Percentiles rank a stretch among this genome's conserved stretches.
Conservation (phyloP, 2,329 filamentous ascomycete species). For the Sporothrix inflata region DNA sequence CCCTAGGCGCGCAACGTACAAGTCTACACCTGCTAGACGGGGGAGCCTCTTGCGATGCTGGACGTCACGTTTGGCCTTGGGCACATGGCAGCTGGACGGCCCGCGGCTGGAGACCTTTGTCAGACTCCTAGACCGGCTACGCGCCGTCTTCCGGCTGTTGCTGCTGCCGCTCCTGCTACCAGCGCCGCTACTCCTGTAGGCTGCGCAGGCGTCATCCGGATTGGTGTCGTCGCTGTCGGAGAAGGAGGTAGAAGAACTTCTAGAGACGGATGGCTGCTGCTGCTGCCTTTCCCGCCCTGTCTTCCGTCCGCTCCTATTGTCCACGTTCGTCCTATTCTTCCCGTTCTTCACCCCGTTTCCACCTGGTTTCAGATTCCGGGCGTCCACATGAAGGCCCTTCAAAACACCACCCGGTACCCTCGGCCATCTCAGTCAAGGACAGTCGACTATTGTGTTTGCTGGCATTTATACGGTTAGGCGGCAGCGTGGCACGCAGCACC, state of each 20-base stretch:
- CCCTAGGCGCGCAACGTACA: slow-evolving; percentile 54
- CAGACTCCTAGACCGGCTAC: not conserved
- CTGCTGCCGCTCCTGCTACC: not conserved
- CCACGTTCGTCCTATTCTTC: not conserved
- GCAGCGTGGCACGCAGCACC: not conserved
- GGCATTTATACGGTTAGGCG: not conserved
- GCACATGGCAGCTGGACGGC: not conserved
- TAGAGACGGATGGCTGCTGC: not conserved
- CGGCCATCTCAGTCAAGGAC: not conserved
- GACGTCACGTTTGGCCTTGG: not conserved
- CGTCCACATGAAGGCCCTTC: slow-evolving; percentile 4
- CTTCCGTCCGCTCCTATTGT: not conserved
- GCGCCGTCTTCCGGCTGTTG: not conserved
- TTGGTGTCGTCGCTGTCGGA: not conserved
- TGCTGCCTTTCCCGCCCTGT: not conserved
- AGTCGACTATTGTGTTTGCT: not conserved
- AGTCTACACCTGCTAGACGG: slow-evolving; percentile 53
- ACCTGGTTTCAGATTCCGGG: not conserved
- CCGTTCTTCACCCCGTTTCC: not conserved
- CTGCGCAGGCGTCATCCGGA: not conserved
- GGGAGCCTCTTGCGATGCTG: slow-evolving; percentile 36
- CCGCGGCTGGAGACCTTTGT: not conserved
- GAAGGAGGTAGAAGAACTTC: not conserved
- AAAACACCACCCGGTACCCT: not conserved
- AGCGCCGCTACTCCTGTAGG: not conserved